Evolutionary conservation across 306 rosid genomes (phyloP).

Genomic region (Arachis stenosperma): DNA sequence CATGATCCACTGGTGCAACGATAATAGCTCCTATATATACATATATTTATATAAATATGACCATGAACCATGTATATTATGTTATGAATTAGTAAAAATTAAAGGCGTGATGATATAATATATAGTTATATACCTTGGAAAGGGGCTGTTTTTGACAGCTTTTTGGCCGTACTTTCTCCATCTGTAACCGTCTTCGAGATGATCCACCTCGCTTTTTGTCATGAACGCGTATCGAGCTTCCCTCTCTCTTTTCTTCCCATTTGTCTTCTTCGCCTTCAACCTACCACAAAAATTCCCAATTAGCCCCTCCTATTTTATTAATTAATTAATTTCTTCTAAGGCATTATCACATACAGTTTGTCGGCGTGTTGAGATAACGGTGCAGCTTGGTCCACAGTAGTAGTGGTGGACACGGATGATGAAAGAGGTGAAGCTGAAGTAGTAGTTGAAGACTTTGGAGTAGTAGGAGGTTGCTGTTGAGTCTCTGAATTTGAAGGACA

Average conservation of each 20-base stretch:
- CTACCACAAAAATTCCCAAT: constrained; percentile 39
- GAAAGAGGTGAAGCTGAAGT: too few relatives aligned
- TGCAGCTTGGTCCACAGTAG: too few relatives aligned
- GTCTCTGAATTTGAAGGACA: background rate
- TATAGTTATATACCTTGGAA: constrained; percentile 63
- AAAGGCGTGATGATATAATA: too few relatives aligned
- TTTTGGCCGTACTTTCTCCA: constrained; percentile 99
- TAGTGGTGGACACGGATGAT: too few relatives aligned
- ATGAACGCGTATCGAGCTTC: constrained; percentile 85
- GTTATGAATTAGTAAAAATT: too few relatives aligned
- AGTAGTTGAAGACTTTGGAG: too few relatives aligned
- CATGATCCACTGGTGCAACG: constrained; percentile 90
- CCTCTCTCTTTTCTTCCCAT: constrained; percentile 69
- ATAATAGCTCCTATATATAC: constrained; percentile 74
- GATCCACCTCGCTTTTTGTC: constrained; percentile 98
- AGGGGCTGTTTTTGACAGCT: constrained; percentile 93
- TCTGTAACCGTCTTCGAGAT: constrained; percentile 96
- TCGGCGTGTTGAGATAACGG: too few relatives aligned
- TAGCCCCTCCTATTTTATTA: too few relatives aligned
- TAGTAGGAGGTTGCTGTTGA: too few relatives aligned
- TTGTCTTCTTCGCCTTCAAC: constrained; percentile 72
- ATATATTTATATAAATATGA: background rate
- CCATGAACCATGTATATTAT: too few relatives aligned
- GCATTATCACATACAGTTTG: too few relatives aligned
- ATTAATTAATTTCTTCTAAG: too few relatives aligned